Percentiles rank a stretch among this genome's conserved stretches.
These are phyloP conservation scores for Corynespora cassiicola DNA, from an alignment of 2,329 filamentous ascomycete genomes.

Conservation along the genomic window DNA sequence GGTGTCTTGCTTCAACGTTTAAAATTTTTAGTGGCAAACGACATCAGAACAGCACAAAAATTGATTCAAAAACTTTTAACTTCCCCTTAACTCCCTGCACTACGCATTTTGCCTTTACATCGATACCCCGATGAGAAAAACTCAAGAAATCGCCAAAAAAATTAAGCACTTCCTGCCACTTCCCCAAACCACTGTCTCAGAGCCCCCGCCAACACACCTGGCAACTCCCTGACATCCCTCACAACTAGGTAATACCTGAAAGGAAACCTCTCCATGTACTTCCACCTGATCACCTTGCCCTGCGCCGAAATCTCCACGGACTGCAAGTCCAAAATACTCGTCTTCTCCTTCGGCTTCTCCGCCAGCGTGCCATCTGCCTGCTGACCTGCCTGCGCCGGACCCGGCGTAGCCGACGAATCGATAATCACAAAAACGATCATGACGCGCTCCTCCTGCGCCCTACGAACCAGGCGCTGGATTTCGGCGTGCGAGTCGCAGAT, in stretches of 20 bases:
- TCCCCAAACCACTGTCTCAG: constrained; percentile 95
- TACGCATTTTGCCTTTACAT: no score
- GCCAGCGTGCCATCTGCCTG: constrained; percentile 6
- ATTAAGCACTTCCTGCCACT: constrained; percentile 56
- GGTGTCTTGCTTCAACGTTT: no score
- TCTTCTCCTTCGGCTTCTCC: constrained; percentile 56
- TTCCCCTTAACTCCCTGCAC: no score
- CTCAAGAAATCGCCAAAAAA: not conserved
- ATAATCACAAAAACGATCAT: constrained; percentile 99
- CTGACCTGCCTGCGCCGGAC: constrained; percentile 7
- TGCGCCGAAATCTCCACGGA: constrained; percentile 82
- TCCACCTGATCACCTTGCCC: constrained; percentile 76
- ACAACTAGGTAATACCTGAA: constrained; percentile 98
- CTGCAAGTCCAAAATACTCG: constrained; percentile 85
- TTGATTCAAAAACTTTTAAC: no score
- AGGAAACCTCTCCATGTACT: constrained; percentile 94
- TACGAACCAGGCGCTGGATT: constrained; percentile 81
- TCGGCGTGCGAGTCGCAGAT: constrained; percentile 88
- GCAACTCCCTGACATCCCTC: constrained; percentile 87
- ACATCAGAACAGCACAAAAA: no score
- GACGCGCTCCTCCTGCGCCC: constrained; percentile 90
- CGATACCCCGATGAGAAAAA: not conserved
- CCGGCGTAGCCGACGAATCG: constrained; percentile 61
- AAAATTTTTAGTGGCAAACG: no score
- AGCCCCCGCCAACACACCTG: constrained; percentile 83